phyloP scores from a whole-genome alignment of 257 asterid species.

The Jacaranda copaia region DNA sequence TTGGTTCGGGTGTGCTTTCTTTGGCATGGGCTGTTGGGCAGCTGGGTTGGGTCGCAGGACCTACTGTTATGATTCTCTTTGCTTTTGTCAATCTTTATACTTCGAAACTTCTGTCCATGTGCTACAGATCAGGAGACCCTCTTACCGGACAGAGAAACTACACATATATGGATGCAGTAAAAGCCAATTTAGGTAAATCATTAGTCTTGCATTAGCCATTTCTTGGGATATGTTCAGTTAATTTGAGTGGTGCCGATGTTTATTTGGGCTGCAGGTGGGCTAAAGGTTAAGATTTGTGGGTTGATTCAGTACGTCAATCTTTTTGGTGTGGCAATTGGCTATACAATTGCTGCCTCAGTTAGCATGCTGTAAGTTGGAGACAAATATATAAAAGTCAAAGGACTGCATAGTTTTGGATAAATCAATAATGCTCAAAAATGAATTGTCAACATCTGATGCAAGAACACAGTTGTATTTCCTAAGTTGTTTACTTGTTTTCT shows the following conservation, averaged over 20 bases:
- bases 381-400: too few species aligned
- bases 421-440: too few species aligned
- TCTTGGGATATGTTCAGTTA: background rate
- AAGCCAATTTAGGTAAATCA: slow-evolving; percentile 47
- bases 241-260: background rate
- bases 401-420: too few species aligned
- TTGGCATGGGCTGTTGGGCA: slow-evolving; percentile 60
- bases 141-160: slow-evolving; percentile 47
- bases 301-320: slow-evolving; percentile 52
- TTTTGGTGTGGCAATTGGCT: slow-evolving; percentile 65
- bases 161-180: slow-evolving; percentile 59
- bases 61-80: slow-evolving; percentile 43
- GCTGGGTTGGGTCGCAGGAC: slow-evolving; percentile 57
- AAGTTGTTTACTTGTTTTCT: background rate
- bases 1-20: slow-evolving; percentile 52
- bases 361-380: slow-evolving; percentile 54
- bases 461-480: too few species aligned
- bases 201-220: background rate
- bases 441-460: too few species aligned
- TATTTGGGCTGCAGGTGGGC: slow-evolving; percentile 41
- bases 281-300: slow-evolving; percentile 47
- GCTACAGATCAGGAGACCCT: slow-evolving; percentile 54
- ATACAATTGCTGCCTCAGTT: slow-evolving; percentile 63
- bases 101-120: slow-evolving; percentile 47
- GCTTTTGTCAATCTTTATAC: slow-evolving; percentile 46